Conservation (phyloP, 805 yeast genomes). For the Gaillardinia entomophila region DNA sequence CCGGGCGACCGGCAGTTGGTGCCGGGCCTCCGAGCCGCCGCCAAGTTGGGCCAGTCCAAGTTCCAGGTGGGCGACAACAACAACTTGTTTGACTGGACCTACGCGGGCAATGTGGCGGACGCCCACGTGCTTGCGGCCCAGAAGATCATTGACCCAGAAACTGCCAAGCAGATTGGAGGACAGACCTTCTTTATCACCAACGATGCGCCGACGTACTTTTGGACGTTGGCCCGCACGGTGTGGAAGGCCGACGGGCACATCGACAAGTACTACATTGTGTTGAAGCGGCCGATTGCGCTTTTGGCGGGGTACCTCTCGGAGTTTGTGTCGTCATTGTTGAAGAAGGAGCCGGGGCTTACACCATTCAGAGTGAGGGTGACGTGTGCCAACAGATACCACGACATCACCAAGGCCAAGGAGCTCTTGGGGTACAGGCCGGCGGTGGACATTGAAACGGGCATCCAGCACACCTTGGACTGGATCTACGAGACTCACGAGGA, state of each 20-base stretch:
- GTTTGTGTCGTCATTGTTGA: slow-evolving; percentile 58
- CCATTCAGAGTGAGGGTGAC: slow-evolving; percentile 92
- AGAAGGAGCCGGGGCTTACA: slow-evolving; percentile 89
- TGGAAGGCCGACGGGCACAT: slow-evolving; percentile 96
- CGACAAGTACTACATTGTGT: slow-evolving; percentile 61
- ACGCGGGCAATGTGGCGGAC: slow-evolving; percentile 97
- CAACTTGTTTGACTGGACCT: slow-evolving; percentile 93
- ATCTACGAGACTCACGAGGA: slow-evolving; percentile 58
- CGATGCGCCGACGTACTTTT: slow-evolving; percentile 91
- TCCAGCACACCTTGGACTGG: slow-evolving; percentile 76
- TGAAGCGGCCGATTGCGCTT: slow-evolving; percentile 72
- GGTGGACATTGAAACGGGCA: slow-evolving; percentile 75
- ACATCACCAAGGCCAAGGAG: slow-evolving; percentile 79
- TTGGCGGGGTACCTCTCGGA: slow-evolving; percentile 78
- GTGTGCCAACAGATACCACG: slow-evolving; percentile 91
- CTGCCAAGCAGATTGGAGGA: slow-evolving; percentile 58
- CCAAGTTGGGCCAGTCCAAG: slow-evolving; percentile 78
- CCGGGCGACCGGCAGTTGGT: slow-evolving; percentile 97
- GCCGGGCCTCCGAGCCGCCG: slow-evolving; percentile 84
- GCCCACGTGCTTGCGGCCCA: slow-evolving; percentile 92
- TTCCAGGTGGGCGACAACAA: slow-evolving; percentile 93
- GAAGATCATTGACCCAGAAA: slow-evolving; percentile 48
- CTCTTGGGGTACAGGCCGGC: slow-evolving; percentile 75
- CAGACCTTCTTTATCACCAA: slow-evolving; percentile 88
- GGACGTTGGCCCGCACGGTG: slow-evolving; percentile 94